These are phyloP conservation scores for Santalum album DNA, from an alignment of 164 flowering plant genomes.

Conservation along the genomic window DNA sequence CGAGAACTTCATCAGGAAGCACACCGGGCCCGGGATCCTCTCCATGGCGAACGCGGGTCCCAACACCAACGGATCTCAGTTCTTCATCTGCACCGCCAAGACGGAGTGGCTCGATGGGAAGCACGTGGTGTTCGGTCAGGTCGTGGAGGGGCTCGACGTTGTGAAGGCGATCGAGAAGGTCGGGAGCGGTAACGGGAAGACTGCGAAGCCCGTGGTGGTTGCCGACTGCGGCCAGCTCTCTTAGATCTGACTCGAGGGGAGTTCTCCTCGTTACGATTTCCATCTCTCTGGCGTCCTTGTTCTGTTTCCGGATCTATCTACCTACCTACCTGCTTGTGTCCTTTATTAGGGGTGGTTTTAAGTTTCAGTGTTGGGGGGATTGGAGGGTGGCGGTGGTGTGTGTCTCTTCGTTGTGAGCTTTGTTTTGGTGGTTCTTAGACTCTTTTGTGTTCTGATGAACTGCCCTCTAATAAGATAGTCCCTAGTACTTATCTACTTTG, in stretches of 20 bases:
- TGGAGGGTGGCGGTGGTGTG: too few species aligned
- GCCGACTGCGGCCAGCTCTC: constrained; percentile 52
- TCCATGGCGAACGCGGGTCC: constrained; percentile 59
- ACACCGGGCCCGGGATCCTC: constrained; percentile 53
- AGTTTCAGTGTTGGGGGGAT: too few species aligned
- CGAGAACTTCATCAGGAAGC: constrained; percentile 63
- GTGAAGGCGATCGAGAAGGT: constrained; percentile 43
- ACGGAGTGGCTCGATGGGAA: constrained; percentile 58
- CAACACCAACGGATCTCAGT: constrained; percentile 52
- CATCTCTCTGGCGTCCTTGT: too few species aligned
- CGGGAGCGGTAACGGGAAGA: constrained; percentile 31
- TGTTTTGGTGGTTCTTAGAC: too few species aligned
- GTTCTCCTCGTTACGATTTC: too few species aligned
- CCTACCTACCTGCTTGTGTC: too few species aligned
- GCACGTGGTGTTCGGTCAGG: constrained; percentile 56
- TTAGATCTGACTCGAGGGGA: neutral
- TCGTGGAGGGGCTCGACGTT: constrained; percentile 50
- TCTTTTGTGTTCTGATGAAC: too few species aligned
- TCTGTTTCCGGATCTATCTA: too few species aligned
- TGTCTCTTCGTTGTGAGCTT: too few species aligned
- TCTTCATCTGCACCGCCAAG: constrained; percentile 49
- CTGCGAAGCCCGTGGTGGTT: constrained; percentile 31
- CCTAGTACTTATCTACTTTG: too few species aligned
- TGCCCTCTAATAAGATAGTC: too few species aligned
- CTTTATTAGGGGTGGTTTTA: too few species aligned